Evolutionary conservation across 495 filamentous ascomycete genomes (phyloP), one percentile per base, ranked within the genome.

Genomic region (Penicillium argentinense): DNA sequence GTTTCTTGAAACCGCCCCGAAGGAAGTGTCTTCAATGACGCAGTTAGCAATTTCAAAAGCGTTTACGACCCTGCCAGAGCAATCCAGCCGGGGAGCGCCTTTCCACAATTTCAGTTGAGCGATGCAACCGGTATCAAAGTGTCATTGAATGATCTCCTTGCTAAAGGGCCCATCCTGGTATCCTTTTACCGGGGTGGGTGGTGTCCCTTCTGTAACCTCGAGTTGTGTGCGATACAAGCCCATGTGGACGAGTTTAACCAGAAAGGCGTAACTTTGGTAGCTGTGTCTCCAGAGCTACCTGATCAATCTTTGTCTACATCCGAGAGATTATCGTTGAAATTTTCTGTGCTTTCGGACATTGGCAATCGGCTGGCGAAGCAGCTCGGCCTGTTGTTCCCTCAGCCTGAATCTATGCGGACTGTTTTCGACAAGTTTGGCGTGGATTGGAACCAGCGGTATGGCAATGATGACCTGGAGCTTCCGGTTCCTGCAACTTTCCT

Each of bases 171-270:
- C 5, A 44, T 74, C n/a, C 56, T 74, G 26, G 59, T 74, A 39
- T 61, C 65, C 18, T 71, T 72, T 56, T 74, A 72, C 55, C 66
- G 71, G 23, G 71, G 69, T 2, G 57, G 60, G 39, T 74, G 69
- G 71, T 74, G 71, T 45, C 69, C 69, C 1, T 72, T 62, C 59
- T 74, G 71, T 51, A 69, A 71, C 52, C 37, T 72, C 23, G 58
- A 47, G 1, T 39, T 74, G 1, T 40, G 39, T 6, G 26, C 52
- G 8, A 44, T 71, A 2, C 66, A 74, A 30, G 52, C 45, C 28
- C 49, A 56, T 24, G 50, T 71, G 13, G 34, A 45, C 12, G 51
- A 60, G 4, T 61, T 74, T 34, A 36, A 57, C 25, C 51, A 59
- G 19, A 68, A 63, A 26, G 64, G 64, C 24, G 69, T 71, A 8